phyloP scores from a whole-genome alignment of 2,329 filamentous ascomycete genomes.

The Stemphylium beticola region DNA sequence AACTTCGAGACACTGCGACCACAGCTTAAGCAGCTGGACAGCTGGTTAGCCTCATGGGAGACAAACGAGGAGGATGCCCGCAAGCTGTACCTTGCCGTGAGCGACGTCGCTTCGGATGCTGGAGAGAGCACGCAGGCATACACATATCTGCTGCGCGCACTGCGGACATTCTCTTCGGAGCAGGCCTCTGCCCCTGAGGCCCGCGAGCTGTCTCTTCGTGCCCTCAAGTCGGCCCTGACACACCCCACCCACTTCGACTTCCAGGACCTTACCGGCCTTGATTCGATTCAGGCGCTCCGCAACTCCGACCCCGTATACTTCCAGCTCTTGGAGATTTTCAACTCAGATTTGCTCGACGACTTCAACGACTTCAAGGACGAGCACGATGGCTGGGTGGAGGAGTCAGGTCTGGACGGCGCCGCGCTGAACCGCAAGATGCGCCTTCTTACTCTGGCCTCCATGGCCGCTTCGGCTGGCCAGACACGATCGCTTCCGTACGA shows the following conservation, averaged over 20 bases:
- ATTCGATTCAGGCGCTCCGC: slow-evolving; percentile 83
- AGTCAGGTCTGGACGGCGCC: slow-evolving; percentile 72
- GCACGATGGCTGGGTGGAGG: slow-evolving; percentile 83
- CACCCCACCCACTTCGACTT: slow-evolving; percentile 74
- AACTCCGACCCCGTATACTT: slow-evolving; percentile 85
- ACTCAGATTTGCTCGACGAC: slow-evolving; percentile 90
- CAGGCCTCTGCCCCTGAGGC: slow-evolving; percentile 62
- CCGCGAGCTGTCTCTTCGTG: slow-evolving; percentile 66
- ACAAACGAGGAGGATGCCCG: slow-evolving; percentile 81
- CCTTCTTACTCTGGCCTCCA: slow-evolving; percentile 86
- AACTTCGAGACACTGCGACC: slow-evolving; percentile 82
- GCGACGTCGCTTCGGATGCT: slow-evolving; percentile 78
- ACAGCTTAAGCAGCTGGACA: slow-evolving; percentile 81
- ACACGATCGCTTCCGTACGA: slow-evolving; percentile 88
- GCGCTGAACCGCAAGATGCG: slow-evolving; percentile 94
- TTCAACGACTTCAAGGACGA: slow-evolving; percentile 95
- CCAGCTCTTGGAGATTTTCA: slow-evolving; percentile 94
- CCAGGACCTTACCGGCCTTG: slow-evolving; percentile 71
- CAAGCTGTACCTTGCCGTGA: slow-evolving; percentile 82
- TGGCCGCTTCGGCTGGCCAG: slow-evolving; percentile 78
- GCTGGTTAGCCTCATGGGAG: slow-evolving; percentile 84
- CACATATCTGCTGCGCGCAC: slow-evolving; percentile 75
- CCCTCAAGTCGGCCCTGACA: slow-evolving; percentile 70
- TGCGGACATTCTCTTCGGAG: slow-evolving; percentile 74
- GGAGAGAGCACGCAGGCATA: slow-evolving; percentile 78